Evolutionary conservation across 202 grass and related monocot species (phyloP).

Genomic region (Schoenoplectus tabernaemontani): DNA sequence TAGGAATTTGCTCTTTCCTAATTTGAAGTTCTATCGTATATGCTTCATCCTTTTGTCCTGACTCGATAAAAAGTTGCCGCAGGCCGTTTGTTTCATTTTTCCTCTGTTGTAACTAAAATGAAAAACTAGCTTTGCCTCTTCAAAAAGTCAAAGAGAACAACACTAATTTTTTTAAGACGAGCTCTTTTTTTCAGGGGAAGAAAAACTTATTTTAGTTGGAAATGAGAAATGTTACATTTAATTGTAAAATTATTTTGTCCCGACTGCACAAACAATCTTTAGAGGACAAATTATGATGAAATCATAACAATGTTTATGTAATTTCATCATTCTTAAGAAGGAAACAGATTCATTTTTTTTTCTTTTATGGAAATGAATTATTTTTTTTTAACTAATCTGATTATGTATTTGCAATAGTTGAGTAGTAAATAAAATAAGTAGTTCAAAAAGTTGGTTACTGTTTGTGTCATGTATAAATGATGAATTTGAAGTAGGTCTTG

Average conservation of each 20-base stretch:
- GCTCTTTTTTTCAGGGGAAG: neutral
- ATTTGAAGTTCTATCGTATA: neutral
- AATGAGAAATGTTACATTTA: neutral
- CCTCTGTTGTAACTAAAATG: neutral
- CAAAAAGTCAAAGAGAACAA: neutral
- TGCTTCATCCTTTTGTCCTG: neutral
- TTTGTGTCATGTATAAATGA: neutral
- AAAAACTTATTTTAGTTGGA: neutral
- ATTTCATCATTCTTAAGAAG: neutral
- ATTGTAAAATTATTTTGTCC: neutral
- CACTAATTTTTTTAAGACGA: neutral
- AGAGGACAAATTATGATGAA: neutral
- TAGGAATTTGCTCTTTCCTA: neutral
- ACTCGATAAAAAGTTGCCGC: neutral
- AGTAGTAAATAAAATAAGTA: neutral
- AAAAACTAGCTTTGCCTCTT: neutral
- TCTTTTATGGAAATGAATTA: neutral
- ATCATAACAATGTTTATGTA: neutral
- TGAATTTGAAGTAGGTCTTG: neutral
- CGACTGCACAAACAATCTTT: neutral
- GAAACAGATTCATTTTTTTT: neutral
- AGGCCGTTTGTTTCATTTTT: neutral
- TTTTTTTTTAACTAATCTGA: neutral
- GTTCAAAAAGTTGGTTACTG: neutral
- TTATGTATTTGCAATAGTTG: neutral